Conservation (phyloP, 2,329 filamentous ascomycete genomes). For the Aspergillus clavatus region DNA sequence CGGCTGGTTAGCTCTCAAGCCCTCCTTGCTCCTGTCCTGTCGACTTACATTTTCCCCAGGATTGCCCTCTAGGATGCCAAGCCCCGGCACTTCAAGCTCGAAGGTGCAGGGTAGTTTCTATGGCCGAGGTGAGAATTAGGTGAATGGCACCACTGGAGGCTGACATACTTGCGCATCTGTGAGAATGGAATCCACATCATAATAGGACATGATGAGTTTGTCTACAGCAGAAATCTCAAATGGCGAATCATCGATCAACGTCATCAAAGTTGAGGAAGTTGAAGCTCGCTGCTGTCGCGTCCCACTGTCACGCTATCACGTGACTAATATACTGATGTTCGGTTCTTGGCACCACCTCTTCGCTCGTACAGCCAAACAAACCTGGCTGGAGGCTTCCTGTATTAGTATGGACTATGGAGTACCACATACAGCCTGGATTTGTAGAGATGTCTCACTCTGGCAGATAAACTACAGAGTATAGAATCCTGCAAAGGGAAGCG, state of each 20-base stretch:
- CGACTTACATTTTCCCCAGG: constrained; percentile 53
- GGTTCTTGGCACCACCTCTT: too few species aligned
- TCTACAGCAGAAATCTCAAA: background rate
- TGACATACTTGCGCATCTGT: constrained; percentile 41
- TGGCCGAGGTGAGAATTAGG: background rate
- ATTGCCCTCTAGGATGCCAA: constrained; percentile 87
- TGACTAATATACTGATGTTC: background rate
- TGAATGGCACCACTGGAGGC: background rate
- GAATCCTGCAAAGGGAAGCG: too few species aligned
- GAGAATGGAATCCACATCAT: constrained; percentile 45
- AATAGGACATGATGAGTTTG: constrained; percentile 38
- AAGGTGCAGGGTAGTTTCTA: constrained; percentile 96
- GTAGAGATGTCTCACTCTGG: too few species aligned
- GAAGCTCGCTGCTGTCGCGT: background rate
- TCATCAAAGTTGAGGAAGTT: background rate
- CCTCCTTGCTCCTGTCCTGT: background rate
- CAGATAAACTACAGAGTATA: too few species aligned
- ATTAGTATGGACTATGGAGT: too few species aligned
- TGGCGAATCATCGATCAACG: background rate
- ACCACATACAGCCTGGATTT: too few species aligned
- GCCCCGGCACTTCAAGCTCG: constrained; percentile 77
- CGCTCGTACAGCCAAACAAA: too few species aligned
- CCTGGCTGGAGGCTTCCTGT: too few species aligned
- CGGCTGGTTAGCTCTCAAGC: background rate
- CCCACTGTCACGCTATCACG: background rate